Evolutionary conservation across 495 filamentous ascomycete genomes (phyloP).

Genomic region (Peziza echinospora): DNA sequence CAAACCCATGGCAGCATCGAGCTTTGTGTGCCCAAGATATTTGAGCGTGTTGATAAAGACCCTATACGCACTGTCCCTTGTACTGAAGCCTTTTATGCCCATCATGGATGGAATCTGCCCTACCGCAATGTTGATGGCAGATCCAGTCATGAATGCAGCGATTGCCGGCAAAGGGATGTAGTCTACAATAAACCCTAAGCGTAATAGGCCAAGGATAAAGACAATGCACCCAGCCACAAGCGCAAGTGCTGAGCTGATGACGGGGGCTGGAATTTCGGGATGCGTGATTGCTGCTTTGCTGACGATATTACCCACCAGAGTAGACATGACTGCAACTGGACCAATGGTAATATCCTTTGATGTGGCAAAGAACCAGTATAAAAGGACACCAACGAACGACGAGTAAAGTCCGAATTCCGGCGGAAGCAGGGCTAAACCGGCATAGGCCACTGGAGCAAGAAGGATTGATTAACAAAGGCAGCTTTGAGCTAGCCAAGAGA

Average conservation of each 20-base stretch:
- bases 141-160: slow-evolving; percentile 94
- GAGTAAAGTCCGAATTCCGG: slow-evolving; percentile 83
- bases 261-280: slow-evolving; percentile 34
- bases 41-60: slow-evolving; percentile 79
- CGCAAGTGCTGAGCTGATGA: slow-evolving; percentile 56
- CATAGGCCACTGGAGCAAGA: slow-evolving; percentile 51
- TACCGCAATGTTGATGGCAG: slow-evolving; percentile 69
- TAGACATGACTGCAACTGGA: slow-evolving; percentile 94
- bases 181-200: slow-evolving; percentile 83
- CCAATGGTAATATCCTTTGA: slow-evolving; percentile 99
- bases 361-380: slow-evolving; percentile 98
- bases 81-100: slow-evolving; percentile 53
- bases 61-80: slow-evolving; percentile 55
- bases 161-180: slow-evolving; percentile 84
- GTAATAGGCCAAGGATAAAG: slow-evolving; percentile 51
- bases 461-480: not conserved
- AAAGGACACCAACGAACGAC: slow-evolving; percentile 87
- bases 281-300: slow-evolving; percentile 30
- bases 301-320: slow-evolving; percentile 64
- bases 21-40: slow-evolving; percentile 38
- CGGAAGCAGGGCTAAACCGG: slow-evolving; percentile 53
- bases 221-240: slow-evolving; percentile 70
- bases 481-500: not conserved
- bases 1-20: slow-evolving; percentile 81
- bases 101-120: slow-evolving; percentile 78